A percentile compares a stretch with the other conserved stretches of the same genome.
These are phyloP conservation scores for Apostasia shenzhenica DNA, from an alignment of 106 monocot species.

Conservation along the genomic window DNA sequence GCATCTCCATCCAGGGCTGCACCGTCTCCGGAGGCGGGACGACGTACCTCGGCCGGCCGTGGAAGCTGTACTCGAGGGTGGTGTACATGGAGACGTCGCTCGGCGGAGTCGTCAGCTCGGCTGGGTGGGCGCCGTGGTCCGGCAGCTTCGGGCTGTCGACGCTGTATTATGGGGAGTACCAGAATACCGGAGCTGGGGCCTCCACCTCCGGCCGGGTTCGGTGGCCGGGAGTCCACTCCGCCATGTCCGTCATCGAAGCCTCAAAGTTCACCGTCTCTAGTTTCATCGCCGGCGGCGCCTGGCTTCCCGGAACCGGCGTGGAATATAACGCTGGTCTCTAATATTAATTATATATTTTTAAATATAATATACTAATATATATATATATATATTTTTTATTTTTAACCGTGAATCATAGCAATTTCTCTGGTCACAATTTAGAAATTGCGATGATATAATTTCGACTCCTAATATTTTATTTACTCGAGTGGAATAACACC, in stretches of 20 bases:
- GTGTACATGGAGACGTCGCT: slow-evolving; percentile 53
- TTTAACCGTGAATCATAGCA: too few relatives aligned
- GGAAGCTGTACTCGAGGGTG: slow-evolving; percentile 63
- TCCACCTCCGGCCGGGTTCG: slow-evolving; percentile 41
- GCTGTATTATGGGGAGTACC: slow-evolving; percentile 69
- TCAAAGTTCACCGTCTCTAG: slow-evolving; percentile 55
- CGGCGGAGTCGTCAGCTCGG: slow-evolving; percentile 26
- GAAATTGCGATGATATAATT: too few relatives aligned
- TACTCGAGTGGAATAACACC: too few relatives aligned
- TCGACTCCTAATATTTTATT: too few relatives aligned
- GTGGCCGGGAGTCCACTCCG: slow-evolving; percentile 54
- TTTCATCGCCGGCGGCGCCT: slow-evolving; percentile 48
- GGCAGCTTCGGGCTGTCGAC: slow-evolving; percentile 52
- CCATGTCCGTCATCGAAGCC: slow-evolving; percentile 34
- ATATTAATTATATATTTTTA: slow-evolving; percentile 13
- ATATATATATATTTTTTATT: not conserved
- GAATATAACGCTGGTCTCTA: slow-evolving; percentile 27
- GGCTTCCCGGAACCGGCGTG: slow-evolving; percentile 62
- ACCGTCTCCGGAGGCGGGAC: slow-evolving; percentile 24
- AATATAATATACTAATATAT: not conserved
- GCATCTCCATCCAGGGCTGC: slow-evolving; percentile 58
- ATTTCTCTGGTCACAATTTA: too few relatives aligned
- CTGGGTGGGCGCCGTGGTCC: slow-evolving; percentile 62
- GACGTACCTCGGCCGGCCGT: slow-evolving; percentile 73
- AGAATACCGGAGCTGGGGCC: slow-evolving; percentile 49